Evolutionary conservation across 2,329 filamentous ascomycete species (phyloP).

Genomic region (Tolypocladium sp.): DNA sequence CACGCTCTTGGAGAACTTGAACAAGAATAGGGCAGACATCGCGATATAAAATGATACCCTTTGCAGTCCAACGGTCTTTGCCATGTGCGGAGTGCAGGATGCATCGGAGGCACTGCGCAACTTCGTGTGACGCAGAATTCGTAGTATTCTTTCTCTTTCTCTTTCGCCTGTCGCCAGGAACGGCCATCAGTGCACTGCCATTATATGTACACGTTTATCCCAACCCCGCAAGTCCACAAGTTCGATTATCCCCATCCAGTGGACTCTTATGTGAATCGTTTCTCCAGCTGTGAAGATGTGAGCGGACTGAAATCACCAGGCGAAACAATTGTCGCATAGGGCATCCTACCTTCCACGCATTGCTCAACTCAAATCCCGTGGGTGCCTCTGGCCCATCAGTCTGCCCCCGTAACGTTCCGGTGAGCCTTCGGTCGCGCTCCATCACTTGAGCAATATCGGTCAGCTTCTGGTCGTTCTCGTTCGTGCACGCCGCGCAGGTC

Average conservation of each 20-base stretch:
- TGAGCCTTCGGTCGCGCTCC: slow-evolving; percentile 54
- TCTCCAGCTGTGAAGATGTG: slow-evolving; percentile 35
- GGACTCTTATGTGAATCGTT: slow-evolving; percentile 33
- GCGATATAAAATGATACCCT: slow-evolving; percentile 29
- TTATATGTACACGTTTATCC: slow-evolving; percentile 10
- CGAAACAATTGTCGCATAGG: neutral
- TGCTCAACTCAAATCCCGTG: slow-evolving; percentile 52
- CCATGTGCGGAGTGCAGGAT: neutral
- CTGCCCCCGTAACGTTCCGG: slow-evolving; percentile 49
- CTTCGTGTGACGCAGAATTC: neutral
- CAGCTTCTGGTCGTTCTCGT: slow-evolving; percentile 1
- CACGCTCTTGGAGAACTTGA: slow-evolving; percentile 77
- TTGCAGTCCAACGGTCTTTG: neutral
- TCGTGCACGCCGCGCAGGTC: neutral
- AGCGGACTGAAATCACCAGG: neutral
- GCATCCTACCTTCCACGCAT: slow-evolving; percentile 51
- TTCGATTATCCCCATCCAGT: slow-evolving; percentile 1
- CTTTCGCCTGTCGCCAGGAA: neutral
- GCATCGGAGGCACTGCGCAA: neutral
- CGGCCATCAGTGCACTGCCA: slow-evolving; percentile 1
- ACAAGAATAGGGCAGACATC: slow-evolving; percentile 63
- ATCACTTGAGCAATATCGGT: slow-evolving; percentile 40
- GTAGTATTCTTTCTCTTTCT: neutral
- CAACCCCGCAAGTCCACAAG: neutral
- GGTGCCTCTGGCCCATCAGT: slow-evolving; percentile 45